phyloP scores from a whole-genome alignment of 805 yeast genomes.

The Pichia phayaonensis region DNA sequence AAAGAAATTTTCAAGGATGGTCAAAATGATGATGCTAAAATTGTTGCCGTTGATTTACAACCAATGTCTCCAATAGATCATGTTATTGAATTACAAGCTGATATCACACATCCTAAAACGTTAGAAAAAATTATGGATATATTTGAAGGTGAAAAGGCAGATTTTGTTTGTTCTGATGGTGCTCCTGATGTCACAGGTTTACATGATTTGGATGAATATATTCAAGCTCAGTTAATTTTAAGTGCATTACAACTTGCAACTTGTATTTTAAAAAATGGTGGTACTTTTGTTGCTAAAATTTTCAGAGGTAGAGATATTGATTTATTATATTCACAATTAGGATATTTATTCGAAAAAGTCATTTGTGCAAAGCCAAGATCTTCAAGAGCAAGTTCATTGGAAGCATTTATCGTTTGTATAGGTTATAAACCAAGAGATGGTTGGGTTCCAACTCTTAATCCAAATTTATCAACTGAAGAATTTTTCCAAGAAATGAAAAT shows the following conservation, averaged over 20 bases:
- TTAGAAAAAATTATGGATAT: conserved; percentile 63
- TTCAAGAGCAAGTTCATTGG: conserved; percentile 89
- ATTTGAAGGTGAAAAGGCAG: conserved; percentile 91
- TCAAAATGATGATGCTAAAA: conserved; percentile 37
- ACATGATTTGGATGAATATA: conserved; percentile 93
- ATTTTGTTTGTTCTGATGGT: conserved; percentile 93
- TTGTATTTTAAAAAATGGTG: conserved; percentile 81
- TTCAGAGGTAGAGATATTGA: conserved; percentile 96
- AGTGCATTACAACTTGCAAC: conserved; percentile 91
- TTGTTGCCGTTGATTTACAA: conserved; percentile 92
- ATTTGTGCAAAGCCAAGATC: conserved; percentile 95
- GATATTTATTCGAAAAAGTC: conserved; percentile 76
- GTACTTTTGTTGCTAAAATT: conserved; percentile 91
- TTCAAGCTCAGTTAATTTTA: conserved; percentile 88
- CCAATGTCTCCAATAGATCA: conserved; percentile 97
- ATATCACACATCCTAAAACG: conserved; percentile 93
- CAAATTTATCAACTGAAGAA: conserved; percentile 62
- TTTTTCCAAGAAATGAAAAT: conserved; percentile 61
- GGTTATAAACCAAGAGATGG: conserved; percentile 79
- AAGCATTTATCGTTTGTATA: conserved; percentile 87
- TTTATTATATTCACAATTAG: conserved; percentile 84
- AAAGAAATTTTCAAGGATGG: conserved; percentile 44
- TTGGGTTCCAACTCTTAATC: conserved; percentile 64
- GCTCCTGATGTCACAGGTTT: conserved; percentile 98
- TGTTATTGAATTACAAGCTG: conserved; percentile 89